Conservation (phyloP, 495 filamentous ascomycete genomes). For the Tetracladium marchalianum region DNA sequence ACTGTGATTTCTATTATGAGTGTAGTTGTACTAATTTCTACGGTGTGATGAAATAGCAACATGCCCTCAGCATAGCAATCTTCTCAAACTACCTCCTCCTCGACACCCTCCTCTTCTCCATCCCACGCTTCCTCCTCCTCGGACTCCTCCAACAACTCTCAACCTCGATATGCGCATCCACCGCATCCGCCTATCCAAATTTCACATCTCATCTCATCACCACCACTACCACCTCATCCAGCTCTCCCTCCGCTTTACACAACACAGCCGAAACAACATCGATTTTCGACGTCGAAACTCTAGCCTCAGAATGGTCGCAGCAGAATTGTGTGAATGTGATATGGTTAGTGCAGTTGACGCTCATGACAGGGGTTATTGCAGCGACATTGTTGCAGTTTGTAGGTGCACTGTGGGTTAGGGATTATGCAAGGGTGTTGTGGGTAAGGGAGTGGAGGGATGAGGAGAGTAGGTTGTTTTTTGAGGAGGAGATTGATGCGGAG, state of each 20-base stretch:
- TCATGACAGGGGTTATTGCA: conserved; percentile 10
- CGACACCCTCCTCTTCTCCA: conserved; percentile 15
- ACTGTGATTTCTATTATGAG: no score
- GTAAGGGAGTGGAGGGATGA: conserved; percentile 6
- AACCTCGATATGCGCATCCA: conserved; percentile 3
- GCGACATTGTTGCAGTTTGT: conserved; percentile 16
- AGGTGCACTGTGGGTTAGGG: conserved; percentile 15
- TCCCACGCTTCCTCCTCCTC: conserved; percentile 16
- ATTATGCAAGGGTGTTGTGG: conserved; percentile 13
- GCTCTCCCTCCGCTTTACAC: background rate
- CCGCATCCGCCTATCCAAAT: background rate
- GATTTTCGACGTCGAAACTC: background rate
- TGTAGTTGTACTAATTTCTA: no score
- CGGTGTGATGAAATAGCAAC: conserved; percentile 13
- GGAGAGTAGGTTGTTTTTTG: conserved; percentile 1
- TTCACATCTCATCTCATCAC: background rate
- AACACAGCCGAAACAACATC: background rate
- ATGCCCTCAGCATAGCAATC: conserved; percentile 15
- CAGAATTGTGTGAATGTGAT: conserved; percentile 6
- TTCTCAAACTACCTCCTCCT: conserved; percentile 17
- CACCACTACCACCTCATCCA: background rate
- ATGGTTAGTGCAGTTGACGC: conserved; percentile 6
- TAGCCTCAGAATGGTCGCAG: background rate
- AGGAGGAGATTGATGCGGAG: background rate
- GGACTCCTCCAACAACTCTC: conserved; percentile 9